Evolutionary conservation across 208 protist genomes (phyloP).

Genomic region (Acanthamoeba lenticulata): DNA sequence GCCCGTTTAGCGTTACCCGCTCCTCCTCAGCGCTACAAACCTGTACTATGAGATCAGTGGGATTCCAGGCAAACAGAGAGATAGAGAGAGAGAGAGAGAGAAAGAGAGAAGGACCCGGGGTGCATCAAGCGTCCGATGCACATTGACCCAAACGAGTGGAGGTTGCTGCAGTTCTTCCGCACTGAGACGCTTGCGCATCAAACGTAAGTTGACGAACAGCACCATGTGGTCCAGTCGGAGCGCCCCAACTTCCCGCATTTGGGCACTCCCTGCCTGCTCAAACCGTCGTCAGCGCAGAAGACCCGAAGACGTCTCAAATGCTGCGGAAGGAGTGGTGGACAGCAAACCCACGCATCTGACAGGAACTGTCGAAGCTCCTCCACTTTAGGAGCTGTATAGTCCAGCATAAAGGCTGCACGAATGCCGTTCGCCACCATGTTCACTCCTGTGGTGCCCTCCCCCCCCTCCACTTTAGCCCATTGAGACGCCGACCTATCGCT

Average conservation of each 20-base stretch:
- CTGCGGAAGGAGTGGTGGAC: too few species aligned
- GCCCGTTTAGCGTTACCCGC: neutral
- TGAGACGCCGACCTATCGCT: too few species aligned
- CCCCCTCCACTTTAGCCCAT: too few species aligned
- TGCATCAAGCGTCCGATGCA: neutral
- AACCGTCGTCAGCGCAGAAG: neutral
- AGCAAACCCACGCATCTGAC: neutral
- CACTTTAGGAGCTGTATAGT: neutral
- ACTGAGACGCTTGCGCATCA: neutral
- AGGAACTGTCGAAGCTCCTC: neutral
- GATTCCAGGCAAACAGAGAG: too few species aligned
- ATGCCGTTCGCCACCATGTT: neutral
- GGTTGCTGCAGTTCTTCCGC: neutral
- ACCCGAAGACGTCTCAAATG: neutral
- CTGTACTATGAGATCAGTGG: neutral
- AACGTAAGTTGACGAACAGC: neutral
- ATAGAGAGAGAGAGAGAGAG: too few species aligned
- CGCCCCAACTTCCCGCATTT: neutral
- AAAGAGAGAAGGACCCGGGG: neutral
- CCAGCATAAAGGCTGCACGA: neutral
- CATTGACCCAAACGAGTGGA: neutral
- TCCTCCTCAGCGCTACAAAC: neutral
- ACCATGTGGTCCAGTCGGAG: slow-evolving; percentile 13
- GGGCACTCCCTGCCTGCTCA: neutral
- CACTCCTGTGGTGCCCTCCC: neutral